Evolutionary conservation across 306 rosid genomes (phyloP), one percentile per base, ranked within the genome.

Genomic region (Albizia julibrissin): DNA sequence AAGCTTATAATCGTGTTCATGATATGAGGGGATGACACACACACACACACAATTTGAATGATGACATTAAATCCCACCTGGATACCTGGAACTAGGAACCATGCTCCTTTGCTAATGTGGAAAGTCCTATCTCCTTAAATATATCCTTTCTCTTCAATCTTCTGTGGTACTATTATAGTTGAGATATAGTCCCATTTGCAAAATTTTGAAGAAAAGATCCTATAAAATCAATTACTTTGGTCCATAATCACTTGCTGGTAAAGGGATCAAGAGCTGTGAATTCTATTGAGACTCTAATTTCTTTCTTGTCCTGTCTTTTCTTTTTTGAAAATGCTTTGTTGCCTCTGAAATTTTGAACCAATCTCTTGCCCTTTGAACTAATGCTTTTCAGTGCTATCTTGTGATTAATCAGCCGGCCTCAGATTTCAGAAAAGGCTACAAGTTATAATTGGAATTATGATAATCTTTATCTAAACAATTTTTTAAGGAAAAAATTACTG

Each of bases 1-100:
- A 69, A 37, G 67, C 68, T 75, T 59, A 72, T 50, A 66, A 43
- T 69, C 33, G 14, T 84, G 64, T 79, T 68, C 74, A 7, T 27
- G 76, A 81, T 78, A 69, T 71, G 70, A 22, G 74, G 39, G 67
- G 69, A 81, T 33, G 50, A 34, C 34, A 33, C 34, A 33, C 34
- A 33, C 4, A 33, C 34, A 3, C 34, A 33, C 34, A 33, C 70
- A 18, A 1, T 0, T 82, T 34, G 37, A 31, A 67, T 27, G 52
- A 83, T 21, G 56, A 29, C 50, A 52, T 21, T 54, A 56, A 10
- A 54, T 79, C 71, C 76, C 49, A 62, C 44, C 43, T 42, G 54
- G 43, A 65, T 64, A 40, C 27, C 46, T 61, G 27, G 33, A 84
- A 64, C 8, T 24, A 10, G 61, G 29, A 69, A 33, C 16, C 33